Evolutionary conservation across 208 protist genomes (phyloP).

Genomic region (Acanthamoeba triangularis): DNA sequence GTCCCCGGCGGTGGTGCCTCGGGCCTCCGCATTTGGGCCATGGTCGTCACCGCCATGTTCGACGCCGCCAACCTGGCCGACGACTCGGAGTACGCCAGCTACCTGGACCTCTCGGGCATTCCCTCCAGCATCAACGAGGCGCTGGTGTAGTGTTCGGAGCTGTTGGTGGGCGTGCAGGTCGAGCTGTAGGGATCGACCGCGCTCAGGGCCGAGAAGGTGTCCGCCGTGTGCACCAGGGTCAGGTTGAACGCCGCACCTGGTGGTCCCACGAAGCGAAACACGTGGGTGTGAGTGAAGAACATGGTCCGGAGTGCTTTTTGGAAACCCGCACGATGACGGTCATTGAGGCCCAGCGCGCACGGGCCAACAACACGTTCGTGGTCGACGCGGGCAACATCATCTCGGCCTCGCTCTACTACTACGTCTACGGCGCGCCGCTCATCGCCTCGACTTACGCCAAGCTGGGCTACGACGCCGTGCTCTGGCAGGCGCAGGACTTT

Average conservation of each 20-base stretch:
- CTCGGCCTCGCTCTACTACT: slow-evolving; percentile 8
- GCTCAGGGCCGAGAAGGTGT: too few relatives aligned
- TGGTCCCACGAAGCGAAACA: too few relatives aligned
- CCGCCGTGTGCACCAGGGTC: too few relatives aligned
- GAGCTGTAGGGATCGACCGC: too few relatives aligned
- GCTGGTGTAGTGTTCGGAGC: too few relatives aligned
- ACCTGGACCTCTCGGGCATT: neutral
- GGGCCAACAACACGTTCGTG: neutral
- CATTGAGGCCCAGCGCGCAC: neutral
- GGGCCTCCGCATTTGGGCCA: neutral
- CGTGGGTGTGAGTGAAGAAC: too few relatives aligned
- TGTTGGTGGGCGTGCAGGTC: too few relatives aligned
- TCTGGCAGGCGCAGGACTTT: neutral
- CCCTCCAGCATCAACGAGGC: neutral
- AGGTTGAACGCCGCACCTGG: too few relatives aligned
- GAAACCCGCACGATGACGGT: neutral
- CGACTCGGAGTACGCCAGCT: neutral
- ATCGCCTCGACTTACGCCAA: neutral
- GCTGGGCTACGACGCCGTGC: slow-evolving; percentile 21
- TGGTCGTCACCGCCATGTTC: neutral
- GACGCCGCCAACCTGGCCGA: neutral
- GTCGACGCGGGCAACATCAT: slow-evolving; percentile 54
- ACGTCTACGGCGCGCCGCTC: neutral
- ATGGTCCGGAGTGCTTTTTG: too few relatives aligned
- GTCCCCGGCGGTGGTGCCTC: neutral